Conservation (phyloP, 345 rosid species). For the Acer negundo region DNA sequence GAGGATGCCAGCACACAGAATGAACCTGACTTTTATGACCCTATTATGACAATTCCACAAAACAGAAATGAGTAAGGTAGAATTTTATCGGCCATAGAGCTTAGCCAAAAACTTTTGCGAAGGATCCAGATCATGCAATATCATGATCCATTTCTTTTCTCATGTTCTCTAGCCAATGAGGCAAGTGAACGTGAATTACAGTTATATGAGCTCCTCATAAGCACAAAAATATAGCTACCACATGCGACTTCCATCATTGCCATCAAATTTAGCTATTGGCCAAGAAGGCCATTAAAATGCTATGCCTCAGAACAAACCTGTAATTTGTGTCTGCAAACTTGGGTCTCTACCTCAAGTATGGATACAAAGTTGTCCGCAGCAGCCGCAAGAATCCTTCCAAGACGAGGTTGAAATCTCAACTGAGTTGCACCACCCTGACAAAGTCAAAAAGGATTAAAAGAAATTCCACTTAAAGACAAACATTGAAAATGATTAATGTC, state of each 20-base stretch:
- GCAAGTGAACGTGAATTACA: neutral
- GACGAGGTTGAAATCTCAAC: slow-evolving; percentile 61
- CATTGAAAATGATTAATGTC: neutral
- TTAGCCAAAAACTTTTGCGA: neutral
- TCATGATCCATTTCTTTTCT: neutral
- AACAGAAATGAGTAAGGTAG: neutral
- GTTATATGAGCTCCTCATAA: neutral
- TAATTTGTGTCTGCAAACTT: slow-evolving; percentile 48
- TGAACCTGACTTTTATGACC: slow-evolving; percentile 55
- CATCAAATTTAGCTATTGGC: neutral
- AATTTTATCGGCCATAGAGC: neutral
- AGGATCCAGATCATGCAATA: neutral
- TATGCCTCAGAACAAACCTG: slow-evolving; percentile 41
- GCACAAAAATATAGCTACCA: neutral
- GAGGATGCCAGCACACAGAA: slow-evolving; percentile 62
- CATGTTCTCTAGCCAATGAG: neutral
- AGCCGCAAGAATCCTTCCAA: slow-evolving; percentile 66
- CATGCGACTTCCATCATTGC: neutral
- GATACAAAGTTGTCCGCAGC: slow-evolving; percentile 54
- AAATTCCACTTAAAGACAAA: neutral
- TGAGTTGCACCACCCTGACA: slow-evolving; percentile 56
- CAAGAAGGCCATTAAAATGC: neutral
- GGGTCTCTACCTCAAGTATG: slow-evolving; percentile 61
- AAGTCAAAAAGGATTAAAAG: slow-evolving; percentile 3
- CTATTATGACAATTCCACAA: slow-evolving; percentile 30